These are phyloP conservation scores for Fraxinus xanthoxyloides DNA, from an alignment of 305 asterid species.

Conservation along the genomic window DNA sequence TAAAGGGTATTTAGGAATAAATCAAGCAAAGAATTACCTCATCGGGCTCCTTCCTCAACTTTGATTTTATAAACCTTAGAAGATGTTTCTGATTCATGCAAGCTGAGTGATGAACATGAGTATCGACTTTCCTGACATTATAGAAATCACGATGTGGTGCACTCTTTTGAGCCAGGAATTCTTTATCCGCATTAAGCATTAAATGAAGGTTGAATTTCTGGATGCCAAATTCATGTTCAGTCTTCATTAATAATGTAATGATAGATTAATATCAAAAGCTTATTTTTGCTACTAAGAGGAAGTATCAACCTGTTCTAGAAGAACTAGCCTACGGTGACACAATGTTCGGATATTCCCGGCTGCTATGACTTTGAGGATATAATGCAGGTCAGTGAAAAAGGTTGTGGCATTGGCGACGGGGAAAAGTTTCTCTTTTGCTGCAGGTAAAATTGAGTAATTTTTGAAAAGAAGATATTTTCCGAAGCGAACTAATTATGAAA, in stretches of 20 bases:
- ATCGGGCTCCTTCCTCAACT: constrained; percentile 96
- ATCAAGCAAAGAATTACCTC: constrained; percentile 55
- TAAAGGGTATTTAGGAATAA: constrained; percentile 4
- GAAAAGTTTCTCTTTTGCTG: constrained; percentile 82
- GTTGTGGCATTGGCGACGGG: constrained; percentile 93
- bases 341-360: constrained; percentile 90
- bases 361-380: constrained; percentile 92
- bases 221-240: constrained; percentile 13
- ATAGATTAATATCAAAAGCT: constrained; percentile 6
- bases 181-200: constrained; percentile 99
- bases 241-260: constrained; percentile 17
- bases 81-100: constrained; percentile 99
- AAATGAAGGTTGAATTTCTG: constrained; percentile 98
- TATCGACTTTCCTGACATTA: constrained; percentile 95
- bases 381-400: constrained; percentile 94
- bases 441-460: constrained; percentile 19
- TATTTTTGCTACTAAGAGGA: constrained; percentile 5
- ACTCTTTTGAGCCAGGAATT: constrained; percentile 97
- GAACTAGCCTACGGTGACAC: constrained; percentile 93
- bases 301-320: constrained; percentile 76
- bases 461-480: constrained; percentile 20
- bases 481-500: constrained; percentile 8
- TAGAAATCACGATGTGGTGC: constrained; percentile 99
- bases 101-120: constrained; percentile 99
- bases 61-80: constrained; percentile 87